Base-by-base conservation (phyloP, 352 stramenopile genomes). In the Phytophthora pini region DNA sequence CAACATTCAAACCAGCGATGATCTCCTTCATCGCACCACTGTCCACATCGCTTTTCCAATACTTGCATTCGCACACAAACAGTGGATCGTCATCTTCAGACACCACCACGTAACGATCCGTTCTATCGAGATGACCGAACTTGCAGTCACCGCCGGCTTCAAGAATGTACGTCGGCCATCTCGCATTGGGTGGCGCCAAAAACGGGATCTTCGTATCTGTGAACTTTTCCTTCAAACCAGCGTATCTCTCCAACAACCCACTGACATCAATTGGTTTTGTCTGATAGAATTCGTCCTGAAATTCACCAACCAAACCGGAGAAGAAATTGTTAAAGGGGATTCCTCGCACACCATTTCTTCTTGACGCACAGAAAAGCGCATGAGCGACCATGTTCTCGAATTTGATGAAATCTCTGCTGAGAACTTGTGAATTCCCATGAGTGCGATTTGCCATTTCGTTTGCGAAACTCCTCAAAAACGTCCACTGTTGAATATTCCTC, bases 311-410 rank as follows among this genome's bases (percentile, higher is more conserved):
- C 17, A 20, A 20, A 20, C 17, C 17, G 0, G 17, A 20, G 17
- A 20, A 20, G 17, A 20, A 20, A 20, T 20, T 1, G 17, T 20
- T 20, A 20, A 20, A 20, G 17, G 17, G 0, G 17, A 20, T 20
- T 20, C 17, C 17, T 20, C 17, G 17, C 17, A 20, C 17, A 0
- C 17, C 17, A 20, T 20, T 20, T 20, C 17, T 20, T 20, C 17
- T 0, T 0, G 17, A 20, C 17, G 17, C 17, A 20, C 17, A 20
- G 17, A 20, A 77, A n/a, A 77, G 64, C 10, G 43, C 45, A 49
- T 77, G 70, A 52, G 70, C 60, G 2, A 72, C 45, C 70, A 77
- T 62, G 17, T 66, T 77, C 45, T 72, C 65, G 26, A 57, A 77
- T 5, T 12, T 31, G 5, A 56, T 66, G 38, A 31, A 69, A 39